These are phyloP conservation scores for Penicillium sp. DNA, from an alignment of 2,329 filamentous ascomycete species.

Conservation along the genomic window DNA sequence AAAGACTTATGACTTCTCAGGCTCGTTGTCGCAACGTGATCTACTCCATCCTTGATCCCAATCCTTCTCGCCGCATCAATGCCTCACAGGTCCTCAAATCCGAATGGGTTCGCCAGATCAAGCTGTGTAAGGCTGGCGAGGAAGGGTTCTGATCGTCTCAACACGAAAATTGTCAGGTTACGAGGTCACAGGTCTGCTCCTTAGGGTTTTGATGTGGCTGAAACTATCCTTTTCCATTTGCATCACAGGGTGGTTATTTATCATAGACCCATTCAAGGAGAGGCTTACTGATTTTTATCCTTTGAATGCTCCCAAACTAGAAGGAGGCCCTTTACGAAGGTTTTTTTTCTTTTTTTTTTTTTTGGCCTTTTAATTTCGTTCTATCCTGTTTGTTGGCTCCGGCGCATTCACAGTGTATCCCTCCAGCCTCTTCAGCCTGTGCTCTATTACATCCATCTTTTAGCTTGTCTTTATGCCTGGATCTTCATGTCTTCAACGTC, in stretches of 20 bases:
- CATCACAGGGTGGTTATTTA: constrained; percentile 13
- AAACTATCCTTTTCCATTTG: constrained; percentile 1
- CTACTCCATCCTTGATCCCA: constrained; percentile 94
- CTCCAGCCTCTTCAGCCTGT: constrained; percentile 11
- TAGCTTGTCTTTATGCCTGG: constrained; percentile 19
- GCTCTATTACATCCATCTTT: constrained; percentile 14
- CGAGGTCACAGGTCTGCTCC: neutral
- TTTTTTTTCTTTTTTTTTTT: neutral
- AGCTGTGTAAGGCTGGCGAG: constrained; percentile 90
- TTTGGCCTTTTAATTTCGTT: neutral
- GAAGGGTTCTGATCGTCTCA: constrained; percentile 62
- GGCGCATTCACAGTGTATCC: constrained; percentile 13
- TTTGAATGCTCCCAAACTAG: constrained; percentile 17
- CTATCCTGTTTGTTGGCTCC: constrained; percentile 9
- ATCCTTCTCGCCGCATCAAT: constrained; percentile 81
- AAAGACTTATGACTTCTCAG: constrained; percentile 41
- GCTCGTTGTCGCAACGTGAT: constrained; percentile 97
- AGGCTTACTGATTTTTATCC: constrained; percentile 4
- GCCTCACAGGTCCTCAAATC: constrained; percentile 95
- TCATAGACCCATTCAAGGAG: constrained; percentile 15
- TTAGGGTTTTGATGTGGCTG: neutral
- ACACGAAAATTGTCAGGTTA: neutral
- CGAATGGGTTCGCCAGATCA: constrained; percentile 97
- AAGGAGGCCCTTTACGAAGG: constrained; percentile 12
- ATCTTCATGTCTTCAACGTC: constrained; percentile 29